These are phyloP conservation scores for Brassica juncea DNA, from an alignment of 345 rosid species.

Conservation along the genomic window DNA sequence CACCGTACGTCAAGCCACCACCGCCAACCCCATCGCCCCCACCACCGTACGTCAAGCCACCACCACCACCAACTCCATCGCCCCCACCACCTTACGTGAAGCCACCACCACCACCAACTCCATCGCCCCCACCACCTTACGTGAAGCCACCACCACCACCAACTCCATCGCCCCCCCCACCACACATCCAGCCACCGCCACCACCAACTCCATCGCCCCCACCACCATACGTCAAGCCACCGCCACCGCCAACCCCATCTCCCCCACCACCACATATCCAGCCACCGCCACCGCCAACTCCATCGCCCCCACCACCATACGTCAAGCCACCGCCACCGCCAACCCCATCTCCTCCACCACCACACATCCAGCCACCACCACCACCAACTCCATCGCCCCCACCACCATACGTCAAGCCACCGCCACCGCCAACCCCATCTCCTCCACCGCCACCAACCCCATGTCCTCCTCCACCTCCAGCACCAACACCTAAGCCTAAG, in stretches of 20 bases:
- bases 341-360: slow-evolving; percentile 24
- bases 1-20: slow-evolving; percentile 6
- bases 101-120: no score
- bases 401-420: slow-evolving; percentile 3
- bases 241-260: neutral
- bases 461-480: slow-evolving; percentile 45
- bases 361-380: neutral
- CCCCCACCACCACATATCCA: slow-evolving; percentile 22
- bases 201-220: neutral
- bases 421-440: slow-evolving; percentile 13
- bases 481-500: slow-evolving; percentile 47
- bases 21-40: slow-evolving; percentile 43
- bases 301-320: slow-evolving; percentile 24
- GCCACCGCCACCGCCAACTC: slow-evolving; percentile 6
- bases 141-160: neutral
- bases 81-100: no score
- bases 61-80: no score
- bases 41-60: no score
- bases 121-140: no score
- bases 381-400: slow-evolving; percentile 23
- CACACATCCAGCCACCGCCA: neutral
- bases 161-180: neutral
- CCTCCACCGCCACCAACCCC: slow-evolving; percentile 51
- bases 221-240: neutral
- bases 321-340: slow-evolving; percentile 7